Evolutionary conservation across 2,329 filamentous ascomycete species (phyloP), one percentile per base, ranked within the genome.

Genomic region (Fusarium sp.): DNA sequence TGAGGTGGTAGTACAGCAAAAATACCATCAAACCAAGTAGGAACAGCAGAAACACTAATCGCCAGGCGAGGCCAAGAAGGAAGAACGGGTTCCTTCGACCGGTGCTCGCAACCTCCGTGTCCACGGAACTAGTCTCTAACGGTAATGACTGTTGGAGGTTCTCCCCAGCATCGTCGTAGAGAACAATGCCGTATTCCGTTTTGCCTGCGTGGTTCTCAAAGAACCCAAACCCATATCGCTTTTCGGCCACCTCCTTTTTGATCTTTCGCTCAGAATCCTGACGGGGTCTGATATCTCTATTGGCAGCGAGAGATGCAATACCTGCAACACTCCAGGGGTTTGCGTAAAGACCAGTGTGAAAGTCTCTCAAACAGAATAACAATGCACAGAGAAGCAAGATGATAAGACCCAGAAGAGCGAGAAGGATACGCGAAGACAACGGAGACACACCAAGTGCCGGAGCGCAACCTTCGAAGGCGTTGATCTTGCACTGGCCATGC

Each of bases 1-100:
- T 82, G 71, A 74, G 58, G 25, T 71, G 69, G 60, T 84, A 84
- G 56, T 82, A 83, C 10, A 82, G 73, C n/a, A 84, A 72, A 13
- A 84, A 72, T 7, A 72, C 69, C 15, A 82, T 77, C 3, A 84
- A 55, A 0, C 72, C 79, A 12, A 78, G 45, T 11, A 82, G 71
- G 27, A 82, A 80, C 3, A 77, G 22, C 12, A 79, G 55, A 46
- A 83, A 79, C 0, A 59, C n/a, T 2, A 80, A 55, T 4, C 80
- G 75, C 80, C 81, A 83, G 2, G 71, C 74, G 18, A 78, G 67
- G 1, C 79, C 78, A 8, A 83, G 74, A 2, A 79, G 71, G 24
- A 82, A 74, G 46, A 83, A 82, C 1, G 80, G 80, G 4, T 74
- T 76, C 8, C 69, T 64, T 27, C 55, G 48, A 5, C 56, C 43